Evolutionary conservation across 495 filamentous ascomycete genomes (phyloP), one percentile per base, ranked within the genome.

Genomic region (Diplogelasinospora grovesii): DNA sequence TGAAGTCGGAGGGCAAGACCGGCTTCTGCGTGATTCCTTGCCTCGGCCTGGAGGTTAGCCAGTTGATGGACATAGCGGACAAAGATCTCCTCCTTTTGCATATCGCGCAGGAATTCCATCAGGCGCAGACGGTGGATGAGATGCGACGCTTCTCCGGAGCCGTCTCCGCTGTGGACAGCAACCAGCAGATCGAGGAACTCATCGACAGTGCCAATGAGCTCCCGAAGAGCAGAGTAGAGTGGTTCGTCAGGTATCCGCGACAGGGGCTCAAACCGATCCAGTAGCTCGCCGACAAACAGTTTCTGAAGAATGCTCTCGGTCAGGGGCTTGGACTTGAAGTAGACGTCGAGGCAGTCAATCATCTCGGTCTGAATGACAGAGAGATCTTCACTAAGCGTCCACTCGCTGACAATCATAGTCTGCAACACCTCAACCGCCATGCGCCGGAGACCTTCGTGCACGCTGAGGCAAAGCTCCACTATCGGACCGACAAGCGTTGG

Each of bases 381-480:
- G 15, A 99, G 67, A 53, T 97, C 89, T 54, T 95, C 81, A 51
- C 86, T 95, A 40, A 97, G 64, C n/a, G 84, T 90, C 92, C 92
- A 99, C 64, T 97, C 90, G 59, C 89, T 93, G 45, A 97, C 79
- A 40, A 97, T 95, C 93, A 99, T 97, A 9, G 86, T 93, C 55
- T 95, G 86, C 26, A 99, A 64, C 22, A 97, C 84, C 64, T 90
- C 85, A 20, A 97, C 86, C 8, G 92, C 92, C 51, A 92, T 90
- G 43, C 79, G 77, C 43, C 93, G 74, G 41, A 99, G 64, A 2
- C 89, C 88, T 56, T 94, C 88, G 45, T 99, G 92, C 6, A 96
- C 89, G 53, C 89, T 96, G 14, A 99, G 70, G 52, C 92, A 99
- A 11, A 97, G 71, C 51, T 92, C 89, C 22, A 99, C 83, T 43